Conservation (phyloP, 495 filamentous ascomycete species). For the Lentithecium fluviatile region DNA sequence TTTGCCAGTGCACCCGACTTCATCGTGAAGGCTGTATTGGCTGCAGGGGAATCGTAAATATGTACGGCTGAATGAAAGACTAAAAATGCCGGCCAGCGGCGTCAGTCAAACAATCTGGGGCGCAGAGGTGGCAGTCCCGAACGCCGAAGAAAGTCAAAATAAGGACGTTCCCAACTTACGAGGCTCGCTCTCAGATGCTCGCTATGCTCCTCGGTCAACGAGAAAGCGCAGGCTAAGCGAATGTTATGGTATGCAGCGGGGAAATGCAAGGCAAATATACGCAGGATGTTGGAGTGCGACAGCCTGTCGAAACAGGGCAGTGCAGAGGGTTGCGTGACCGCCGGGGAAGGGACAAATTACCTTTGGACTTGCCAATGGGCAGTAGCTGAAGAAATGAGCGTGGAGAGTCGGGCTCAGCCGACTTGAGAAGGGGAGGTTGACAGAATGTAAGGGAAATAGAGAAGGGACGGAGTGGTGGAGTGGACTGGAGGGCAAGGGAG, state of each 20-base stretch:
- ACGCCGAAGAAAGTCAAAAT: neutral
- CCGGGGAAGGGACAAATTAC: neutral
- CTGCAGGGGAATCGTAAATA: conserved; percentile 13
- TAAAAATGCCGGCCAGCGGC: conserved; percentile 25
- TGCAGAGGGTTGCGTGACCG: neutral
- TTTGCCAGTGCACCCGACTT: conserved; percentile 40
- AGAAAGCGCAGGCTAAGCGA: conserved; percentile 4
- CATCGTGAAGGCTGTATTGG: conserved; percentile 39
- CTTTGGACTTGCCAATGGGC: neutral
- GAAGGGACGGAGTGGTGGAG: neutral
- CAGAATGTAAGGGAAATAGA: neutral
- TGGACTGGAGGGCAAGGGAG: neutral
- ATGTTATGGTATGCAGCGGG: conserved; percentile 22
- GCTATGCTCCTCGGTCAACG: neutral
- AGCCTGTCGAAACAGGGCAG: neutral
- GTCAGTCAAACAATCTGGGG: conserved; percentile 9
- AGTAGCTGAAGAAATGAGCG: neutral
- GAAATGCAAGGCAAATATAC: conserved; percentile 10
- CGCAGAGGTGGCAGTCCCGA: neutral
- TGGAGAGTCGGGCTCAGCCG: neutral
- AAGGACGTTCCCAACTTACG: conserved; percentile 1
- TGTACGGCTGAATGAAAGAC: conserved; percentile 28
- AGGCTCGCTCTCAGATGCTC: conserved; percentile 9
- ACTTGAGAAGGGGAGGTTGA: neutral
- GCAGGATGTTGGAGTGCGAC: neutral